Base-by-base conservation (phyloP, 805 yeast genomes). In the Lipomyces mesembrius region DNA sequence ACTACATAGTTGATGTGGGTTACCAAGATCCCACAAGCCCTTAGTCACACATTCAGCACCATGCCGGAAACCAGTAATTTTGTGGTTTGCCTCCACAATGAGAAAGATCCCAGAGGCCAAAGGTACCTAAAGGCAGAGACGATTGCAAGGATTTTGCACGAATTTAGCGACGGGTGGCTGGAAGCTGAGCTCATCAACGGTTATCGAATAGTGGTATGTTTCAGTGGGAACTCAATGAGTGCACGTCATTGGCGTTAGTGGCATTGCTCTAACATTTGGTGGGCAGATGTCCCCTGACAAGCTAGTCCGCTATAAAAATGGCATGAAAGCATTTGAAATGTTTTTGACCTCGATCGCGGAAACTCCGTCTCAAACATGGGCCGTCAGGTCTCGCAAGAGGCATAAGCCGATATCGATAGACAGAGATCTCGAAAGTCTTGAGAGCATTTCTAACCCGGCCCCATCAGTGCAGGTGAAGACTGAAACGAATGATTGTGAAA, bases 151-250 rank as follows among this genome's bases (percentile, higher is more conserved):
- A 27, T 57, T 29, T 27, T 57, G 52, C 60, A 57, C 32, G 43
- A 57, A 37, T 57, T 22, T 22, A 57, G 14, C 32, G 12, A 43
- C 12, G 52, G 39, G 34, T 57, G 49, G 60, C 52, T 57, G 22
- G 32, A 34, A 14, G 60, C 52, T 17, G 49, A 57, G 34, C 60
- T 57, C 25, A 7, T n/a, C 34, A 35, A 25, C 22, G 60, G 60
- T 11, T 43, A 57, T 20, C 12, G 52, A 29, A 34, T 57, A 8
- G 46, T 57, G 35, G 49, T 43, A 43, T 43, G 49, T 43, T 43
- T 17, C 20, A n/a, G 22, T n/a, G 49, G 29, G 49, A n/a, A 5
- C 49, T 43, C 3, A 43, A 7, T 43, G 49, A 43, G 5, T 5
- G 20, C 39, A 14, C 39, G 17, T 37, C 39, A 11, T 37, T 37